Percentiles rank a stretch among this genome's conserved stretches.
Evolutionary conservation across 2,329 filamentous ascomycete genomes (phyloP).

Genomic region (Aurifilum marmelostoma): DNA sequence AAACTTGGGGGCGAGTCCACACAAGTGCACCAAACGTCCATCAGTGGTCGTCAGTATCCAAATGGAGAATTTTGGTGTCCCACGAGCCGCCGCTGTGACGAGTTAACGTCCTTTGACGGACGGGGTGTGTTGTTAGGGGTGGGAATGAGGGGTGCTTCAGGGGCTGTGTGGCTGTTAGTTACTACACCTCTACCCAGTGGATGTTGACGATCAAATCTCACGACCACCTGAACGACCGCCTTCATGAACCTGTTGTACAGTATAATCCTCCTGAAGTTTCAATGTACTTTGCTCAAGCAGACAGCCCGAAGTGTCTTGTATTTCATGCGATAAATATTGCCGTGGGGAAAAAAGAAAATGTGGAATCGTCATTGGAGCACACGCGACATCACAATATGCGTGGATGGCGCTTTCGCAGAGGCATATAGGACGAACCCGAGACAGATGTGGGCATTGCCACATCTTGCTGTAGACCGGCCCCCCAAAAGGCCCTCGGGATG

Average conservation of each 20-base stretch:
- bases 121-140: background rate
- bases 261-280: background rate
- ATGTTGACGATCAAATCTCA: too few relatives aligned
- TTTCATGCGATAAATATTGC: background rate
- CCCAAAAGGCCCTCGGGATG: background rate
- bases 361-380: background rate
- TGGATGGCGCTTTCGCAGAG: background rate
- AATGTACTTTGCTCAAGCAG: too few relatives aligned
- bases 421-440: conserved; percentile 2
- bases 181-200: too few relatives aligned
- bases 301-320: background rate
- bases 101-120: background rate
- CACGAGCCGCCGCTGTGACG: background rate
- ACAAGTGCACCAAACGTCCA: background rate
- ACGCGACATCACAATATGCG: background rate
- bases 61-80: background rate
- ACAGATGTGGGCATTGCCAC: background rate
- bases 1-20: background rate
- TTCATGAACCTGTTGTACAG: too few relatives aligned
- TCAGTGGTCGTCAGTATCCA: background rate
- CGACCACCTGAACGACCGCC: too few relatives aligned
- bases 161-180: background rate
- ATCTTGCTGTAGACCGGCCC: background rate
- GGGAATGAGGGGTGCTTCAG: background rate
- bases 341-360: background rate